Evolutionary conservation across 495 filamentous ascomycete species (phyloP), one percentile per base, ranked within the genome.

Genomic region (Podospora anserina): DNA sequence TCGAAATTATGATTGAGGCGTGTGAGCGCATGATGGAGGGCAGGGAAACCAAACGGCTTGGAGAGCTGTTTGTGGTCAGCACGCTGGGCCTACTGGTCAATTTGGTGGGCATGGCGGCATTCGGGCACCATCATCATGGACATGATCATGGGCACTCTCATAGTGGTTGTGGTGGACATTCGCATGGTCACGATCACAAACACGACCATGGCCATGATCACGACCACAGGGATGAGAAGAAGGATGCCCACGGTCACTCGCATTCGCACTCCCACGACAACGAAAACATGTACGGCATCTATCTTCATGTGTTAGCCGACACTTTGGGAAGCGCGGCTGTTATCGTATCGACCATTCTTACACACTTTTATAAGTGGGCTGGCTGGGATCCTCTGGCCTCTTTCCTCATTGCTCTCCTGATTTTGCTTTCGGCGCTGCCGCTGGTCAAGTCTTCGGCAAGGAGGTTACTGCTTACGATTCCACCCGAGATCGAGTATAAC

Each of bases 211-310:
- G 81, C 68, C 72, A 76, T 63, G 63, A 66, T 11, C 78, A 80
- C 58, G 71, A 74, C 44, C 76, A 76, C 61, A 64, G 59, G 3
- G 71, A 75, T 66, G 62, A 69, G 18, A 70, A 81, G 49, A 71
- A 74, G 30, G 77, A 84, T 32, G 64, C 68, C 11, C 82, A 83
- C 61, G 72, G 68, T 6, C 55, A 70, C 27, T 74, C 72, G 26
- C 80, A 82, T 61, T 74, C 78, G 26, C 87, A 90, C 69, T 76
- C 82, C 26, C 92, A 96, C 77, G 91, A 91, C 65, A 97, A 96
- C 76, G 96, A 99, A 73, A 99, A 99, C 74, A 98, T 99, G 96
- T 89, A 94, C 69, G 95, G 95, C n/a, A 98, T 99, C 69, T 99
- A 94, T 81, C 82, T 99, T 9, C 95, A 99, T 73, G 91, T 99